Percentiles rank a stretch among this genome's conserved stretches.
These are phyloP conservation scores for Rheum nobile DNA, from an alignment of 148 eudicot genomes.

Conservation along the genomic window DNA sequence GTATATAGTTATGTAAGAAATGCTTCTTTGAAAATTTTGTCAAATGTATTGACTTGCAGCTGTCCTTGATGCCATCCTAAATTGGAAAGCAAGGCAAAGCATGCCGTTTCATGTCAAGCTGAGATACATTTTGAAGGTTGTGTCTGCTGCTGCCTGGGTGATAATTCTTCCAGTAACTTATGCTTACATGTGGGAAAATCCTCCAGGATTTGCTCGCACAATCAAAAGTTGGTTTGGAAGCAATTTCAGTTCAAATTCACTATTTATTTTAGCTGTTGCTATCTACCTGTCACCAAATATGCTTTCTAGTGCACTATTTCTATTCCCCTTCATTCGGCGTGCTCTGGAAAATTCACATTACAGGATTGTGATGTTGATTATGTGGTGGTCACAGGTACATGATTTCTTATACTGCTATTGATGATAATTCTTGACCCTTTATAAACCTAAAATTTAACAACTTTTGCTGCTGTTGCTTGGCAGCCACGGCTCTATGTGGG, in stretches of 20 bases:
- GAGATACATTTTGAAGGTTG: conserved; percentile 76
- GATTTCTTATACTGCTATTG: background rate
- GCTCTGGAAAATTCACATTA: conserved; percentile 77
- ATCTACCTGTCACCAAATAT: conserved; percentile 86
- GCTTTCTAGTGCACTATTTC: conserved; percentile 70
- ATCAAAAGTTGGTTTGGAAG: conserved; percentile 89
- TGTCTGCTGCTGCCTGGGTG: conserved; percentile 93
- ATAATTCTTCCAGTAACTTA: conserved; percentile 78
- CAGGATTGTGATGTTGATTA: conserved; percentile 77
- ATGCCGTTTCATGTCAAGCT: conserved; percentile 89
- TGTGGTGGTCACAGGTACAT: conserved; percentile 99
- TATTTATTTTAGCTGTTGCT: conserved; percentile 76
- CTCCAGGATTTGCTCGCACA: conserved; percentile 82
- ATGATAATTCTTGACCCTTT: background rate
- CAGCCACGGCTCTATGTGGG: conserved; percentile 99
- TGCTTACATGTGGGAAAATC: conserved; percentile 81
- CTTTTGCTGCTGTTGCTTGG: background rate
- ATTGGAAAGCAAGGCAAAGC: conserved; percentile 77
- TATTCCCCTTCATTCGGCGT: conserved; percentile 80
- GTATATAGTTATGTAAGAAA: background rate
- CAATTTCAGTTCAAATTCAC: conserved; percentile 56
- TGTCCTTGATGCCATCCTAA: conserved; percentile 69
- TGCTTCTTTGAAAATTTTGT: background rate
- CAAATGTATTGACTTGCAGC: conserved; percentile 39
- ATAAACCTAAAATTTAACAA: background rate